Conservation (phyloP, 2,329 filamentous ascomycete genomes). For the Clonostachys solani region DNA sequence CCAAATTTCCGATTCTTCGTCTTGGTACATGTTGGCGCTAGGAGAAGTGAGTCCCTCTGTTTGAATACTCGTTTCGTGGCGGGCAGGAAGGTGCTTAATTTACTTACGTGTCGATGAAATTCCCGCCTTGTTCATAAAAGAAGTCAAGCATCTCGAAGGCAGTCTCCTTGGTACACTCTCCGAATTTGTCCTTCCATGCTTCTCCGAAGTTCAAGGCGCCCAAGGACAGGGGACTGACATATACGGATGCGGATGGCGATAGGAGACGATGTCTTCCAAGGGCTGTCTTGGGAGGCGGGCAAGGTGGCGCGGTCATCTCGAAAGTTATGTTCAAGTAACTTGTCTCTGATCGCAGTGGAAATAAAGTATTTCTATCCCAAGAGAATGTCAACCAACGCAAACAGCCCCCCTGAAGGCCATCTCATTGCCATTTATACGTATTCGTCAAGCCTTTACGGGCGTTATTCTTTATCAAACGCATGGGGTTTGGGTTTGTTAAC, state of each 20-base stretch:
- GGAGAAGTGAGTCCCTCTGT: neutral
- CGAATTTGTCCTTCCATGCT: conserved; percentile 9
- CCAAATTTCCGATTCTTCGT: conserved; percentile 45
- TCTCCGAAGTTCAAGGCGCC: conserved; percentile 24
- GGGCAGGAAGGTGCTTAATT: neutral
- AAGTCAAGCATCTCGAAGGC: conserved; percentile 52
- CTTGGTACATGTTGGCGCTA: conserved; percentile 38
- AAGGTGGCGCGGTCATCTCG: neutral
- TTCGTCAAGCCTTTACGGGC: no score
- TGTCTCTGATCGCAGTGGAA: no score
- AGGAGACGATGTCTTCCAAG: conserved; percentile 14
- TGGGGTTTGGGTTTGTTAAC: no score
- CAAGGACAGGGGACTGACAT: conserved; percentile 15
- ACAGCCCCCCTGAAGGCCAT: no score
- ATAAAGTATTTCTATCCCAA: no score
- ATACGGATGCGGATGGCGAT: conserved; percentile 11
- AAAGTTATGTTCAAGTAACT: no score
- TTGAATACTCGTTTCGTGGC: neutral
- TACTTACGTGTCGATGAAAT: conserved; percentile 54
- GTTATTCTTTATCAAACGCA: no score
- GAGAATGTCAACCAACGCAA: no score
- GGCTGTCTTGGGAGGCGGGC: conserved; percentile 4
- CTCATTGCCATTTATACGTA: no score
- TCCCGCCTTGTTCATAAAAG: conserved; percentile 50
- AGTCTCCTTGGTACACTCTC: conserved; percentile 32